Evolutionary conservation across 139 green algal species (phyloP).

Genomic region (Trebouxia sp.): DNA sequence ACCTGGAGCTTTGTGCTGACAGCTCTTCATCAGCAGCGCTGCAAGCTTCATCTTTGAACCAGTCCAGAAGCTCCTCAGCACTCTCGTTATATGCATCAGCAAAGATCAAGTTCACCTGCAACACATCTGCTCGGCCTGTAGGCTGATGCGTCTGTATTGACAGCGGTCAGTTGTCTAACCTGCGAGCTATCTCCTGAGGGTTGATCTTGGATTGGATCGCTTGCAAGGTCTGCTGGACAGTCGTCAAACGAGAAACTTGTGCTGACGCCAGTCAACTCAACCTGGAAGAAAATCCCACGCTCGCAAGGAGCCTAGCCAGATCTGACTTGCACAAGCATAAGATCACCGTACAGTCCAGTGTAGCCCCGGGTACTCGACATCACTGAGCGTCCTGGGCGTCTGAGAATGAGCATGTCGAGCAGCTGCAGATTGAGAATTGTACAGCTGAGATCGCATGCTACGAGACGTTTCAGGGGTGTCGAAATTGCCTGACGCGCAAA

Average conservation of each 20-base stretch:
- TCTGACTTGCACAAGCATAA: no score
- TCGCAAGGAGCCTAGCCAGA: no score
- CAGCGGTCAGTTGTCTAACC: no score
- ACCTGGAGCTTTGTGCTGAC: no score
- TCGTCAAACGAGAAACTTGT: no score
- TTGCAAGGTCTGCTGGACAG: no score
- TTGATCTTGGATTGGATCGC: no score
- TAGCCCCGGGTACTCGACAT: neutral
- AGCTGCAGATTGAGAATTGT: neutral
- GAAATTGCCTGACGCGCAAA: neutral
- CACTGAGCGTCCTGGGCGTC: neutral
- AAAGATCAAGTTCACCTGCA: neutral
- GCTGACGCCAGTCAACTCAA: no score
- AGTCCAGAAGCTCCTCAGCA: constrained; percentile 3
- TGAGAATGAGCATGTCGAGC: neutral
- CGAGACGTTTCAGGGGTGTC: neutral
- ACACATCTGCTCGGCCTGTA: no score
- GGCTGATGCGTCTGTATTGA: no score
- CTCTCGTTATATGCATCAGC: neutral
- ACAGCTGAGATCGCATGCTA: neutral
- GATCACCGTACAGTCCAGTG: neutral
- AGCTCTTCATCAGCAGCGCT: neutral
- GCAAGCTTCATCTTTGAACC: constrained; percentile 1
- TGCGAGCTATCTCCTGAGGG: no score
- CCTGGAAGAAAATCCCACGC: no score